phyloP scores from a whole-genome alignment of 352 stramenopile genomes.

The Blastocystis sp. region DNA sequence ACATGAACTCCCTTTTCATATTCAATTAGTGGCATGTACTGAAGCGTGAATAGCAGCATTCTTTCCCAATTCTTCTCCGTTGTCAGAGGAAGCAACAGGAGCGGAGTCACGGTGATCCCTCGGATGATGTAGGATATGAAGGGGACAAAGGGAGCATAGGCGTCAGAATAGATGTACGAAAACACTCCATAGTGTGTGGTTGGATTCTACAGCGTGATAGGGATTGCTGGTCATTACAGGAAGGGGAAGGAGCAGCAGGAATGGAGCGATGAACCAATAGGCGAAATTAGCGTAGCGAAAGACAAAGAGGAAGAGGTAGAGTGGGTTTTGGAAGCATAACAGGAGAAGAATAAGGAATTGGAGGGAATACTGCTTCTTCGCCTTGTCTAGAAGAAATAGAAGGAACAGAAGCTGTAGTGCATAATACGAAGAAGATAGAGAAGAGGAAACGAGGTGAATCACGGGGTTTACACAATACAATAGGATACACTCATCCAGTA shows the following conservation, averaged over 20 bases:
- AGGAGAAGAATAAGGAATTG: too few species aligned
- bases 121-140: not conserved
- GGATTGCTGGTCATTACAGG: too few species aligned
- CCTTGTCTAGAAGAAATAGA: too few species aligned
- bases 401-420: too few species aligned
- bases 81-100: not conserved
- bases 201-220: not conserved
- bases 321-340: not conserved
- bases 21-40: conserved; percentile 25
- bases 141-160: not conserved
- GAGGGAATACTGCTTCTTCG: too few species aligned
- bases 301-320: conserved; percentile 9
- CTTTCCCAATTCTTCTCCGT: not conserved
- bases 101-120: not conserved
- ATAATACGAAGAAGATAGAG: not conserved
- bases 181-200: conserved; percentile 16
- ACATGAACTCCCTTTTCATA: conserved; percentile 5
- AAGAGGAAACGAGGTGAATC: not conserved
- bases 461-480: too few species aligned
- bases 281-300: not conserved
- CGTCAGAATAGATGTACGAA: conserved; percentile 27
- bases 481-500: too few species aligned
- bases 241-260: not conserved
- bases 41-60: not conserved
- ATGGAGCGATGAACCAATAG: not conserved